Conservation (phyloP, 306 rosid species). For the Malus fusca region DNA sequence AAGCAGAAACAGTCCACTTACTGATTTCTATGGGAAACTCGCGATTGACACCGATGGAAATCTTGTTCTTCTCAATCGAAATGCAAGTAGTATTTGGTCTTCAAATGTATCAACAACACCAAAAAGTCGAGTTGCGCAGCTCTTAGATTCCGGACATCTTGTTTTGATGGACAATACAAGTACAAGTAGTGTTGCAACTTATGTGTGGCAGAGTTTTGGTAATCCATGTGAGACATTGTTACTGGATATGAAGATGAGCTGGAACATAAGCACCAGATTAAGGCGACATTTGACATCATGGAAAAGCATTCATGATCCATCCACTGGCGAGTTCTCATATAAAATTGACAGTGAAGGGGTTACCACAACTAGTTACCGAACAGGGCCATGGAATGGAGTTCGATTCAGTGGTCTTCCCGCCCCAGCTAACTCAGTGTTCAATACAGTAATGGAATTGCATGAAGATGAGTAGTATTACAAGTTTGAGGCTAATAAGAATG, state of each 20-base stretch:
- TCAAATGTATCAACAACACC: background rate
- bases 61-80: constrained; percentile 27
- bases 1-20: constrained; percentile 11
- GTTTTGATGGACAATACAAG: constrained; percentile 20
- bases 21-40: constrained; percentile 3
- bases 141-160: constrained; percentile 32
- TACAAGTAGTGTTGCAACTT: background rate
- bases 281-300: constrained; percentile 5
- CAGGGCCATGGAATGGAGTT: constrained; percentile 15
- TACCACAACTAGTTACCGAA: constrained; percentile 2
- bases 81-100: constrained; percentile 3
- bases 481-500: background rate
- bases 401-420: background rate
- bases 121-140: constrained; percentile 15
- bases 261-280: constrained; percentile 5
- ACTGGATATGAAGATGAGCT: constrained; percentile 10
- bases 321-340: background rate
- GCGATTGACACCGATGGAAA: constrained; percentile 3
- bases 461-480: background rate
- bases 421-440: background rate
- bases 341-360: background rate
- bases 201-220: constrained; percentile 33
- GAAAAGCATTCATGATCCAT: constrained; percentile 15
- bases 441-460: background rate
- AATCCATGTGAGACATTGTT: constrained; percentile 13